Base-by-base conservation (phyloP, 2,329 filamentous ascomycete species). In the Fusarium subglutinans region DNA sequence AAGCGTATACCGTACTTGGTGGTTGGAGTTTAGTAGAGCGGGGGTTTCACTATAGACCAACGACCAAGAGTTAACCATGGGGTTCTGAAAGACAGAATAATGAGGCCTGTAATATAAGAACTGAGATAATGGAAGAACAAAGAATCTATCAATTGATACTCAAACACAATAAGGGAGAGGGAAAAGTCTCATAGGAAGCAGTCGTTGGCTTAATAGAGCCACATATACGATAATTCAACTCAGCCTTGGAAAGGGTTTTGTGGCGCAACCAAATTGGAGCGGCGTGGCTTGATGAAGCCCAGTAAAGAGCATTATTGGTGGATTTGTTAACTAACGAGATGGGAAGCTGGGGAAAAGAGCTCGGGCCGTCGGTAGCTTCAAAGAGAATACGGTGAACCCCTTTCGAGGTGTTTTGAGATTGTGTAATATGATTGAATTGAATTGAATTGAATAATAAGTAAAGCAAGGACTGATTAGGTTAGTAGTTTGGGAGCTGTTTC, bases 161-260 rank as follows among this genome's bases (percentile, higher is more conserved):
- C 33, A 28, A 28, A 38, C n/a, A 28, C 37, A 22, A 58, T 44
- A 60, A n/a, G 60, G 37, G 38, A 37, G 28, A 54, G 47, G 18
- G 55, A 58, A 66, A 69, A 44, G 51, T 63, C 59, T 73, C 72
- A 69, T 56, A 47, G 53, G 60, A 60, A 72, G 47, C 45, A 44
- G 41, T 35, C 41, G 33, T 35, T 44, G 41, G 63, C 62, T 73
- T 66, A 28, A 51, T 69, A 59, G 65, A 75, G 73, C 69, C 69
- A 69, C 72, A 75, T 50, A 75, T 50, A 56, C 48, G 41, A 54
- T 47, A 51, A 50, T 68, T 64, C 37, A 60, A 54, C 53, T 73
- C 72, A 75, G 72, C 72, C 72, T 74, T 73, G 56, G 44, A 65
- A 28, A 56, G 51, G 63, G 45, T 50, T 60, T n/a, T 69, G 67